Base-by-base conservation (phyloP, 2,329 filamentous ascomycete species). In the Sporothrix pseudoabietina region DNA sequence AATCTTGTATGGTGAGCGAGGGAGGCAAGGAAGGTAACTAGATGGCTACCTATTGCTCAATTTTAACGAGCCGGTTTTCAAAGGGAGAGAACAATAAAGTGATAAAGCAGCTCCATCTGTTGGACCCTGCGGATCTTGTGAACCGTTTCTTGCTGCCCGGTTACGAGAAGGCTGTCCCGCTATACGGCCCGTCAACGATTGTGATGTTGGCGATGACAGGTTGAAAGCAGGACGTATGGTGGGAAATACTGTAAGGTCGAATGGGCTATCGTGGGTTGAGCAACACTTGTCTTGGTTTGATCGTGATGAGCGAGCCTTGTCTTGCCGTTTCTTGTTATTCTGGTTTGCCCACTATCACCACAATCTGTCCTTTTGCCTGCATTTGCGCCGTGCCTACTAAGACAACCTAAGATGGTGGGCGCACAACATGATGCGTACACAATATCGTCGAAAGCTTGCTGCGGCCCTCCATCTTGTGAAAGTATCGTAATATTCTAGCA, bases 111-210 rank as follows among this genome's bases (percentile, higher is more conserved):
- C 6, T 57, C 26, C 55, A 30, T 57, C 35, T 19, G 9, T 14
- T 63, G 55, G 55, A 57, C 59, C 59, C 59, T 63, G 59, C 59
- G 22, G 59, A 63, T 63, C 59, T 63, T 32, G 59, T 41, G 59
- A 41, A 41, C 59, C 35, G 9, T 63, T 39, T 63, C 32, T 63
- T 63, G 35, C 32, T 41, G 59, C 59, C 59, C 35, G 59, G 59
- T 63, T 63, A 41, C 19, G 41, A 16, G 12, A 3, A 63, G 35
- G 35, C 59, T 16, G 32, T 41, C 59, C 59, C 32, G 35, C n/a
- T 63, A 32, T 10, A 26, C 26, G 26, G 26, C 26, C 55, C 55
- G 55, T 4, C 9, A 26, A 35, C 8, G 26, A 2, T 6, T 32
- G 35, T 26, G 9, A 57, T 32, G 10, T 32, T 57, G 55, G 16